Evolutionary conservation across 768 basidiomycete species (phyloP).

Genomic region (Fibroporia radiculosa): DNA sequence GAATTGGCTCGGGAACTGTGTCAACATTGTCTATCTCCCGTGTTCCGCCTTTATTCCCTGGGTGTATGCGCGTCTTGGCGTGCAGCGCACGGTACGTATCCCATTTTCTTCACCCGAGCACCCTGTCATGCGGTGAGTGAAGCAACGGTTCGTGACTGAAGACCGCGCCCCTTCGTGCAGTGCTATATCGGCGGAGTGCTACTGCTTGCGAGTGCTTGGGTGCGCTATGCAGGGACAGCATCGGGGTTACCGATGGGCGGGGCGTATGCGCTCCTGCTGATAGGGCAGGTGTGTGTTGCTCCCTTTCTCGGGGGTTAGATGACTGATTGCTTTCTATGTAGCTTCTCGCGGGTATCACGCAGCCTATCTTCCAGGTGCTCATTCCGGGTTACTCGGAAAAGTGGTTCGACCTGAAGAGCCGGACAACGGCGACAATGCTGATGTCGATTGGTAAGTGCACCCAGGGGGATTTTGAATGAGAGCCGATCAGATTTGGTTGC

Average conservation of each 20-base stretch:
- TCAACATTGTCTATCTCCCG: constrained; percentile 56
- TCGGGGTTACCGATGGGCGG: constrained; percentile 40
- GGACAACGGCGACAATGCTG: constrained; percentile 73
- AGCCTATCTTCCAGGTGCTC: constrained; percentile 70
- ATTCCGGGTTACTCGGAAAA: constrained; percentile 76
- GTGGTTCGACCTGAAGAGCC: constrained; percentile 72
- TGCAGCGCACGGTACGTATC: constrained; percentile 53
- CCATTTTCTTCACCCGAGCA: neutral
- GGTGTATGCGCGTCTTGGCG: constrained; percentile 49
- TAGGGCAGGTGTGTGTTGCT: constrained; percentile 59
- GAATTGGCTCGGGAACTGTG: constrained; percentile 75
- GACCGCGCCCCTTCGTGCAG: no score
- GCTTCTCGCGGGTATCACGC: constrained; percentile 57
- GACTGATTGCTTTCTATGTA: constrained; percentile 18
- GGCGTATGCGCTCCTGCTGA: constrained; percentile 58
- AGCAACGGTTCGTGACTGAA: no score
- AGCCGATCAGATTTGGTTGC: neutral
- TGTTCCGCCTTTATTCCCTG: constrained; percentile 51
- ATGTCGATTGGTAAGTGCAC: constrained; percentile 34
- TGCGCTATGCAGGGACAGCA: constrained; percentile 67
- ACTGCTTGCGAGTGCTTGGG: constrained; percentile 61
- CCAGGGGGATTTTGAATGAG: neutral
- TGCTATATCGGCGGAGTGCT: constrained; percentile 49
- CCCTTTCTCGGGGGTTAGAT: neutral
- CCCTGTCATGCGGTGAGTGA: no score